phyloP scores from a whole-genome alignment of 306 rosid species.

The Ammopiptanthus mongolicus region DNA sequence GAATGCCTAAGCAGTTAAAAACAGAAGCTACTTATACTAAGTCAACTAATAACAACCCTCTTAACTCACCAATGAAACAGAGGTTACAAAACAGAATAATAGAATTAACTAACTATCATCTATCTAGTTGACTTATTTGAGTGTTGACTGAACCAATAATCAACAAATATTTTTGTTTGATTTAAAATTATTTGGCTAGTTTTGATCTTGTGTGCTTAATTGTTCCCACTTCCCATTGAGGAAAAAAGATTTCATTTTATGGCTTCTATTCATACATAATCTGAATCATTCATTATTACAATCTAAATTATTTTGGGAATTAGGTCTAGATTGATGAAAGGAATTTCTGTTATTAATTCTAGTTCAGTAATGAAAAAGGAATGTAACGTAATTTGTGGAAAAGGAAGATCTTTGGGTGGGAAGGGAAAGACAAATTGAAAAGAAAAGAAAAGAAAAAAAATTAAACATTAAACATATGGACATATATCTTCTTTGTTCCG shows the following conservation, averaged over 20 bases:
- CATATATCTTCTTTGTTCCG: background rate
- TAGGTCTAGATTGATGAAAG: background rate
- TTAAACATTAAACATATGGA: background rate
- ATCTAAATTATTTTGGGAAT: background rate
- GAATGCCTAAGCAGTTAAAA: too few species aligned
- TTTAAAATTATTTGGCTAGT: background rate
- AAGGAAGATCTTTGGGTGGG: background rate
- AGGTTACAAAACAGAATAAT: too few species aligned
- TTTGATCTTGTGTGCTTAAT: background rate
- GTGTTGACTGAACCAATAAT: too few species aligned
- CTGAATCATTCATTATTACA: background rate
- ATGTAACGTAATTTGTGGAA: background rate
- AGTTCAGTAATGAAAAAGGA: background rate
- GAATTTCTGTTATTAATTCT: background rate
- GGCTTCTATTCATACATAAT: background rate
- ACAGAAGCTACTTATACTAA: too few species aligned
- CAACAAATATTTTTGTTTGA: conserved; percentile 17
- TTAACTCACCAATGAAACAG: too few species aligned
- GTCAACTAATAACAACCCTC: too few species aligned
- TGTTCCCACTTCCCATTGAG: background rate
- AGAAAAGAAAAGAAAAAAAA: background rate
- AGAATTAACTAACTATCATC: too few species aligned
- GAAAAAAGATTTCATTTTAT: background rate
- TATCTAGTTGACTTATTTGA: too few species aligned
- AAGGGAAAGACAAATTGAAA: background rate